Evolutionary conservation across 2,329 filamentous ascomycete genomes (phyloP).

Genomic region (Arthrobotrys iridis): DNA sequence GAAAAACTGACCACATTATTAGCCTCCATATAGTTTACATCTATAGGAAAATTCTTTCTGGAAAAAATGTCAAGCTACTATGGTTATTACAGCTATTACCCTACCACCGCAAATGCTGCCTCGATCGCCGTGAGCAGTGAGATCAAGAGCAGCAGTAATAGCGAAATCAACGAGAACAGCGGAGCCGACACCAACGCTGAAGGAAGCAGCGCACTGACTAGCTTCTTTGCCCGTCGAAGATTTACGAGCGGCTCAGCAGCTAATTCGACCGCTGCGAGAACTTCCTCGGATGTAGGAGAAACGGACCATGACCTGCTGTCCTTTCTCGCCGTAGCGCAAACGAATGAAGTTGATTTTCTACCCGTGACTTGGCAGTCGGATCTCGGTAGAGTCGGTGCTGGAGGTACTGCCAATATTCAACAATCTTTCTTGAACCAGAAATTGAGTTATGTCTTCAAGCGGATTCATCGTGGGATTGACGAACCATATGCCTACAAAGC

Average conservation of each 20-base stretch:
- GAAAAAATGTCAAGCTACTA: too few species aligned
- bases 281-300: neutral
- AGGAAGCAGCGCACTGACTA: neutral
- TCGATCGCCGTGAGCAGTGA: too few species aligned
- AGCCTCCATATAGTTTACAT: too few species aligned
- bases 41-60: too few species aligned
- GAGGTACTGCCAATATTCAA: slow-evolving; percentile 45
- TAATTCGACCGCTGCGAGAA: neutral
- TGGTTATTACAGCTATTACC: too few species aligned
- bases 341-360: slow-evolving; percentile 52
- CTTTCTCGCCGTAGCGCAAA: slow-evolving; percentile 51
- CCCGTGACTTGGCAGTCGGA: slow-evolving; percentile 55
- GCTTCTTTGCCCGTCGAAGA: slow-evolving; percentile 8
- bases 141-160: too few species aligned
- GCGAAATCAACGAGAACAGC: too few species aligned
- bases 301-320: slow-evolving; percentile 42
- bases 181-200: too few species aligned
- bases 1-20: too few species aligned
- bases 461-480: slow-evolving; percentile 18
- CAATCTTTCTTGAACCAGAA: slow-evolving; percentile 44
- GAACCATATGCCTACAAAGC: slow-evolving; percentile 9
- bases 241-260: neutral
- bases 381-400: slow-evolving; percentile 37
- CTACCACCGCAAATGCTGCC: too few species aligned
- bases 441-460: slow-evolving; percentile 56